Conservation (phyloP, 2,329 filamentous ascomycete genomes). For the Fusarium sp. region DNA sequence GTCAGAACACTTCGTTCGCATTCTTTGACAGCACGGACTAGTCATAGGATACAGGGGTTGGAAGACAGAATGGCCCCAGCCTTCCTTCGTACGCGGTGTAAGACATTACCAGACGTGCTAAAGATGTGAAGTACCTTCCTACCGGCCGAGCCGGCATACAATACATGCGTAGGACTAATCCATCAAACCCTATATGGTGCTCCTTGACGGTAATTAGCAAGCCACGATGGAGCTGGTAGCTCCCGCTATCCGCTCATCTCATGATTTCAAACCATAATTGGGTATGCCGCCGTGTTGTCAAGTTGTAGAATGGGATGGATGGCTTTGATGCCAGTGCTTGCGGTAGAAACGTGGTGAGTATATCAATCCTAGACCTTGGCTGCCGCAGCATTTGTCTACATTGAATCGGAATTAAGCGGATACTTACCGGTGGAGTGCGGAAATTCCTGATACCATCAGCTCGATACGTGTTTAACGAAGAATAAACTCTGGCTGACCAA, state of each 20-base stretch:
- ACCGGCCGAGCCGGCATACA: conserved; percentile 39
- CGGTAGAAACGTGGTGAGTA: conserved; percentile 32
- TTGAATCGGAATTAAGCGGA: conserved; percentile 31
- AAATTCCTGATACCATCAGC: conserved; percentile 10
- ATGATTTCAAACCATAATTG: conserved; percentile 29
- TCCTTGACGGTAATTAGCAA: conserved; percentile 42
- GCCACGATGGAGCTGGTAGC: conserved; percentile 35
- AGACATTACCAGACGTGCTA: conserved; percentile 26
- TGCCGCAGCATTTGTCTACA: conserved; percentile 34
- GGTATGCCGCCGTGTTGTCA: conserved; percentile 25
- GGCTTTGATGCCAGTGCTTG: conserved; percentile 24
- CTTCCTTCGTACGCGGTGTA: conserved; percentile 14
- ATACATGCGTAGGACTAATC: conserved; percentile 22
- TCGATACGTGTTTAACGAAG: neutral
- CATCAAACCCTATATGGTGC: conserved; percentile 30
- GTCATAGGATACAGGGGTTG: conserved; percentile 13
- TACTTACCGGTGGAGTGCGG: conserved; percentile 18
- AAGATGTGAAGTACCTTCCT: conserved; percentile 21
- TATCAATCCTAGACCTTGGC: conserved; percentile 35
- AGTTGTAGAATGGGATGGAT: conserved; percentile 33
- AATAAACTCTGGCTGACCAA: conserved; percentile 29
- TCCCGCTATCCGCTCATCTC: conserved; percentile 38
- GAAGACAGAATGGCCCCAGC: conserved; percentile 17
- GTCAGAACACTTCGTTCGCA: conserved; percentile 18
- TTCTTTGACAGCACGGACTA: conserved; percentile 6